These are phyloP conservation scores for Colletotrichum agaves DNA, from an alignment of 2,329 filamentous ascomycete genomes.

Conservation along the genomic window DNA sequence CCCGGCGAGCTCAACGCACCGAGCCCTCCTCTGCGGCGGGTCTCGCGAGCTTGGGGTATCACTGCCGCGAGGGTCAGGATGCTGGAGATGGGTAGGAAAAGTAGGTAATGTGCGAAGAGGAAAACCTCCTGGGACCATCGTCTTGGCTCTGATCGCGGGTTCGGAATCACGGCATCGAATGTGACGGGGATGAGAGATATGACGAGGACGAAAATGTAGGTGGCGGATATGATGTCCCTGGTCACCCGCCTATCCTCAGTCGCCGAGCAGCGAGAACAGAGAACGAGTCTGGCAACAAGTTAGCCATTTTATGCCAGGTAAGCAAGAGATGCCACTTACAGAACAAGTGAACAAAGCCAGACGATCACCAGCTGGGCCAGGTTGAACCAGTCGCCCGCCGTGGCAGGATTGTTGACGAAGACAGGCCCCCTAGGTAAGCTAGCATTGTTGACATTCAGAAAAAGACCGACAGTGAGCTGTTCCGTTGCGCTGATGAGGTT, in stretches of 20 bases:
- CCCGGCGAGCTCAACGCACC: constrained; percentile 2
- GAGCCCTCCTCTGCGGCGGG: not conserved
- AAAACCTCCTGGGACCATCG: not conserved
- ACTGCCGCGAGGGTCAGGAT: not conserved
- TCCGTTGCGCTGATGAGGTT: constrained; percentile 20
- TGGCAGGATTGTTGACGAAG: constrained; percentile 24
- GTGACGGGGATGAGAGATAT: not conserved
- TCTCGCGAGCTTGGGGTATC: not conserved
- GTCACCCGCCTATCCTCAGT: too few species aligned
- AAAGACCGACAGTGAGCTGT: constrained; percentile 7
- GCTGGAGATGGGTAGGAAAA: not conserved
- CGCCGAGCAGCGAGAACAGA: not conserved
- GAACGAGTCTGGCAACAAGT: not conserved
- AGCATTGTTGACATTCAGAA: constrained; percentile 13
- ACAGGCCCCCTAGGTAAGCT: not conserved
- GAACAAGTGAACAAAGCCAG: not conserved
- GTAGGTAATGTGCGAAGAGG: not conserved
- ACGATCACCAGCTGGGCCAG: constrained; percentile 13
- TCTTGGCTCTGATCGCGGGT: not conserved
- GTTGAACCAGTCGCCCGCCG: constrained; percentile 27
- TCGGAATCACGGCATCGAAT: not conserved
- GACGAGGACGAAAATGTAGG: not conserved
- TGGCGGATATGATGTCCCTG: not conserved
- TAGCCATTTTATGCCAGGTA: not conserved
- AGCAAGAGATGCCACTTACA: not conserved